Percentiles rank a stretch among this genome's conserved stretches.
Evolutionary conservation across 768 basidiomycete genomes (phyloP).

Genomic region (Macrolepiota fuliginosa): DNA sequence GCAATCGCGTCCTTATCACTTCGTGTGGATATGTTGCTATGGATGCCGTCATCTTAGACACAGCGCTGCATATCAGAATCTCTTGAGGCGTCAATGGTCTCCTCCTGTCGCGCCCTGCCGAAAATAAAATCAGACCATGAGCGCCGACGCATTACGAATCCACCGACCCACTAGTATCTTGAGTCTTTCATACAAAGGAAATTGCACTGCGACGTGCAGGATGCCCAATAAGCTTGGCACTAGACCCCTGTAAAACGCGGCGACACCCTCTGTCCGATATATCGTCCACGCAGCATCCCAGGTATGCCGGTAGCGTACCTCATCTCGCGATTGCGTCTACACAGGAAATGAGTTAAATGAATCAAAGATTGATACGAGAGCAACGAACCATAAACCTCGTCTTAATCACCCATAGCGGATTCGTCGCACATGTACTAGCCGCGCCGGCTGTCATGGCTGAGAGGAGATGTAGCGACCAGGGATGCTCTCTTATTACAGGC

Average conservation of each 20-base stretch:
- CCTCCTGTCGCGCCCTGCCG: conserved; percentile 42
- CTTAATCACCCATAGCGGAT: conserved; percentile 98
- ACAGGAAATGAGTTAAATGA: conserved; percentile 5
- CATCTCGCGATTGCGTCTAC: conserved; percentile 81
- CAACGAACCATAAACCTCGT: conserved; percentile 91
- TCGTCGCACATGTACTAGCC: conserved; percentile 89
- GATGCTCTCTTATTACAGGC: conserved; percentile 74
- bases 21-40: conserved; percentile 98
- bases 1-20: conserved; percentile 95
- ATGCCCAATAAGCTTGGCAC: conserved; percentile 93
- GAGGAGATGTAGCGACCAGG: conserved; percentile 85
- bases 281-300: conserved; percentile 88
- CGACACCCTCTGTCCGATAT: conserved; percentile 81
- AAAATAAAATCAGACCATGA: conserved; percentile 7
- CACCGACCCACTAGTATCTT: conserved; percentile 83
- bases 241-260: conserved; percentile 93
- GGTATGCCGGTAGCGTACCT: conserved; percentile 84
- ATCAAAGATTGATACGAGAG: not conserved
- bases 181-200: conserved; percentile 92
- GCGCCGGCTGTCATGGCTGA: conserved; percentile 98
- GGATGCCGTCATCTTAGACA: conserved; percentile 95
- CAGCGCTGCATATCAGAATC: conserved; percentile 89
- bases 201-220: conserved; percentile 93
- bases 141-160: not conserved
- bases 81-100: conserved; percentile 52